Base-by-base conservation (phyloP, 306 rosid genomes). In the Cicer chorassanicum region DNA sequence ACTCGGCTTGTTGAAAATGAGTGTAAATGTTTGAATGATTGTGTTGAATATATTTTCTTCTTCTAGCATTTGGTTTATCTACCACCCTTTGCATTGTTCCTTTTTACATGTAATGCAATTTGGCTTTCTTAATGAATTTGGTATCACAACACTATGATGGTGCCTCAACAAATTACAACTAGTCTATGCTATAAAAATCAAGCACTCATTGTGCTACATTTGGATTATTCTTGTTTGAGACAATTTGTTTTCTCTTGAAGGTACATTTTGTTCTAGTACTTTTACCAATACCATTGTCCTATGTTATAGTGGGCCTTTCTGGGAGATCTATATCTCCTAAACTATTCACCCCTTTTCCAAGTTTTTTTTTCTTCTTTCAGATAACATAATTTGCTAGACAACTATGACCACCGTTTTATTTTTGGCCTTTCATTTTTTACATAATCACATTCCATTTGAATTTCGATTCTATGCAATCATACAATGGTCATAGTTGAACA, bases 1-100 rank as follows among this genome's bases (percentile, higher is more conserved):
- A 19, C 21, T 19, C 21, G 29, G 29, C n/a, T 55, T 9, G 0
- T 19, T 0, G 18, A 12, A 11, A 12, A 8, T 54, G 69, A 68
- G 80, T 69, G 68, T 72, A 80, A 72, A 78, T 81, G 70, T 78
- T 71, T 72, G 53, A 64, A 45, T 46, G 60, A 19, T 19, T 39
- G 39, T 21, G 29, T 43, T 84, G 78, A 72, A 82, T 70, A 83
- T 42, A 50, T 74, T 18, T 29, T 41, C 38, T 72, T 72, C 57
- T 68, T 75, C 44, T 68, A 70, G 77, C 48, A 65, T 70, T 77
- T 75, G 24, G 42, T 40, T 54, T 68, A 2, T 36, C 13, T 49
- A 15, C 69, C 12, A 24, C 29, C 40, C 8, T 5, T 59, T 65
- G 46, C 48, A 29, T 39, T 78, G 54, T 75, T 38, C 56, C 69